Percentiles rank a stretch among this genome's conserved stretches.
Conservation (phyloP, 2,329 filamentous ascomycete genomes). For the Coniochaeta sp. region DNA sequence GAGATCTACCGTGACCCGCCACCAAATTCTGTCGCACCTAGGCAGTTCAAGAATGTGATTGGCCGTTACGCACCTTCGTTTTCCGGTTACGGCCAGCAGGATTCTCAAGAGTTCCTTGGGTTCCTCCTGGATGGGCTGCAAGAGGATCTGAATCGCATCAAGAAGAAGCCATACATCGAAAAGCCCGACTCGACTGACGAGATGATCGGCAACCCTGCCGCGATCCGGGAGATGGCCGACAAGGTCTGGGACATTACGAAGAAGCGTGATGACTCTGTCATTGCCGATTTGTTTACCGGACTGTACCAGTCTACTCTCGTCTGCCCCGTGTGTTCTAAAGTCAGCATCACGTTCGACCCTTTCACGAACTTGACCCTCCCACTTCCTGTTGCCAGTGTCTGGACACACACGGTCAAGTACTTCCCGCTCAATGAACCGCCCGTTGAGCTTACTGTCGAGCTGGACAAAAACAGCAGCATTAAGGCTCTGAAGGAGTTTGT, state of each 20-base stretch:
- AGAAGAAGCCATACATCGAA: slow-evolving; percentile 94
- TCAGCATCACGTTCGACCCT: slow-evolving; percentile 97
- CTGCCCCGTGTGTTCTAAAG: slow-evolving; percentile 84
- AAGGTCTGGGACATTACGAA: slow-evolving; percentile 89
- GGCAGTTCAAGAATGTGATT: slow-evolving; percentile 74
- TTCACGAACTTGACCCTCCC: slow-evolving; percentile 93
- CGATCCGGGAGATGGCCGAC: slow-evolving; percentile 77
- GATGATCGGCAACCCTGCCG: slow-evolving; percentile 75
- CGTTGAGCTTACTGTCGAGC: slow-evolving; percentile 67
- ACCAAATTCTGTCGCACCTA: slow-evolving; percentile 64
- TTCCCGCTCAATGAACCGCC: slow-evolving; percentile 68
- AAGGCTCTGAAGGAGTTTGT: slow-evolving; percentile 62
- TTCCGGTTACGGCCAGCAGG: slow-evolving; percentile 91
- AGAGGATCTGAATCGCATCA: slow-evolving; percentile 88
- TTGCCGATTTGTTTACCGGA: slow-evolving; percentile 91
- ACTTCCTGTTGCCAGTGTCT: slow-evolving; percentile 77
- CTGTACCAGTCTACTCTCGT: slow-evolving; percentile 98
- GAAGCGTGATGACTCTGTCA: slow-evolving; percentile 86
- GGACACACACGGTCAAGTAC: slow-evolving; percentile 67
- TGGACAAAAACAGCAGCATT: slow-evolving; percentile 68
- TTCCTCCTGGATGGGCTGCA: slow-evolving; percentile 92
- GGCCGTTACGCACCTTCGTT: slow-evolving; percentile 79
- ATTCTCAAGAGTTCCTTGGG: slow-evolving; percentile 93
- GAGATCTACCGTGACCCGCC: slow-evolving; percentile 68
- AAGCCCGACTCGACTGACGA: slow-evolving; percentile 97